These are phyloP conservation scores for Phaeosphaeria sp. DNA, from an alignment of 2,329 filamentous ascomycete species.

Conservation along the genomic window DNA sequence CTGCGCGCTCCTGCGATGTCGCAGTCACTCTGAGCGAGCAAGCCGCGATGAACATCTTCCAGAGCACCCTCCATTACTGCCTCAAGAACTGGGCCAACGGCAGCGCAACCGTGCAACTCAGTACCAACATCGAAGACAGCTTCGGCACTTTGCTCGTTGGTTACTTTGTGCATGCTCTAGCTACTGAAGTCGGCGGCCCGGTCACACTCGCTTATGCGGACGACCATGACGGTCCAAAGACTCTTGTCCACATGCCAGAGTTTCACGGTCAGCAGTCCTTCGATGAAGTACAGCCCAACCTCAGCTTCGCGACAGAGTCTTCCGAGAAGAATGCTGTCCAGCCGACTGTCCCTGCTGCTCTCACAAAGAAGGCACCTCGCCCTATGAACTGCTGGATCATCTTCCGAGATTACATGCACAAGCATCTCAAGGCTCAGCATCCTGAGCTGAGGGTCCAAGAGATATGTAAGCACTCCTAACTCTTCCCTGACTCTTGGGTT, in stretches of 20 bases:
- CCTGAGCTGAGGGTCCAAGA: constrained; percentile 26
- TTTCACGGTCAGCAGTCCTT: not conserved
- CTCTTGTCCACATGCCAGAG: constrained; percentile 16
- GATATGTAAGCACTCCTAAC: constrained; percentile 26
- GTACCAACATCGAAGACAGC: constrained; percentile 13
- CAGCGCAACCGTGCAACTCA: constrained; percentile 8
- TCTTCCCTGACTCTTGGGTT: not conserved
- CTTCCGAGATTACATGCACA: constrained; percentile 27
- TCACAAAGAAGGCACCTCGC: constrained; percentile 26
- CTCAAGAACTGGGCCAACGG: constrained; percentile 9
- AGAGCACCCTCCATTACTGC: constrained; percentile 12
- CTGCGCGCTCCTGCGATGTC: not conserved
- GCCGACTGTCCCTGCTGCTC: not conserved
- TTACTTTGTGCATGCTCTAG: constrained; percentile 11
- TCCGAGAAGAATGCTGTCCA: not conserved
- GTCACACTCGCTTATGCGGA: constrained; percentile 9
- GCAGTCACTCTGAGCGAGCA: not conserved
- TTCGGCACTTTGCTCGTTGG: constrained; percentile 14
- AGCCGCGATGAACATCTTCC: constrained; percentile 1
- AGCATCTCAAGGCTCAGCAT: constrained; percentile 21
- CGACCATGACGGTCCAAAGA: constrained; percentile 7
- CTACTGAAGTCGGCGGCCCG: constrained; percentile 6
- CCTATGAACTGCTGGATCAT: constrained; percentile 40
- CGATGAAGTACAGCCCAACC: not conserved
- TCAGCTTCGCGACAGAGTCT: not conserved